Percentiles rank a stretch among this genome's conserved stretches.
Evolutionary conservation across 768 basidiomycete species (phyloP).

Genomic region (Termitomyces sp.): DNA sequence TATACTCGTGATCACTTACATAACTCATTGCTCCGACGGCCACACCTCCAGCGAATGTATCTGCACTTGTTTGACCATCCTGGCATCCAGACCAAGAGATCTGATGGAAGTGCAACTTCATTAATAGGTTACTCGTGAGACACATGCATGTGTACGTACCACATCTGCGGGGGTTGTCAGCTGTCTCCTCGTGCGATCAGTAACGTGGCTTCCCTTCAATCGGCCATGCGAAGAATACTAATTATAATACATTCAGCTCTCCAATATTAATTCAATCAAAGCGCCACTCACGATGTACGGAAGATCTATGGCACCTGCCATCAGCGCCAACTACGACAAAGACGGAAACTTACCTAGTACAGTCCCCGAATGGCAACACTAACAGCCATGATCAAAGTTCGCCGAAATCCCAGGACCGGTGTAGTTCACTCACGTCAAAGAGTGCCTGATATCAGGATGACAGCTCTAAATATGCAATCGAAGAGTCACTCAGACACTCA

Average conservation of each 20-base stretch:
- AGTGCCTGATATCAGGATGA: constrained; percentile 32
- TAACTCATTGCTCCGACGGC: constrained; percentile 80
- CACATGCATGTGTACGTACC: constrained; percentile 22
- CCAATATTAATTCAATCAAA: neutral
- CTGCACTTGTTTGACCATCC: constrained; percentile 69
- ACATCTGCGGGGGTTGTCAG: constrained; percentile 72
- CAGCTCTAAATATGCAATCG: neutral
- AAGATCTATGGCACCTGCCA: constrained; percentile 30
- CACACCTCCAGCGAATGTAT: constrained; percentile 56
- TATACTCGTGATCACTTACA: constrained; percentile 32
- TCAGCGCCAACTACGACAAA: neutral
- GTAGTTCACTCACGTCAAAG: constrained; percentile 38
- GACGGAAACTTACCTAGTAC: constrained; percentile 33
- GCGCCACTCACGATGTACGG: constrained; percentile 37
- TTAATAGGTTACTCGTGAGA: neutral
- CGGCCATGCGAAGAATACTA: constrained; percentile 61
- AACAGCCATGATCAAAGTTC: neutral
- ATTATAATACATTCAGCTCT: neutral
- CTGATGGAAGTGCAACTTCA: constrained; percentile 21
- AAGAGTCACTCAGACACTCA: constrained; percentile 17
- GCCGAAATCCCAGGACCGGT: neutral
- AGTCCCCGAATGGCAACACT: constrained; percentile 54
- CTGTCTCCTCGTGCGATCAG: constrained; percentile 20
- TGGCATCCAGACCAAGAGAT: constrained; percentile 71
- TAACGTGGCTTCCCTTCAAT: constrained; percentile 39